Evolutionary conservation across 176 grass and related monocot species (phyloP).

Genomic region (Secale cereale): DNA sequence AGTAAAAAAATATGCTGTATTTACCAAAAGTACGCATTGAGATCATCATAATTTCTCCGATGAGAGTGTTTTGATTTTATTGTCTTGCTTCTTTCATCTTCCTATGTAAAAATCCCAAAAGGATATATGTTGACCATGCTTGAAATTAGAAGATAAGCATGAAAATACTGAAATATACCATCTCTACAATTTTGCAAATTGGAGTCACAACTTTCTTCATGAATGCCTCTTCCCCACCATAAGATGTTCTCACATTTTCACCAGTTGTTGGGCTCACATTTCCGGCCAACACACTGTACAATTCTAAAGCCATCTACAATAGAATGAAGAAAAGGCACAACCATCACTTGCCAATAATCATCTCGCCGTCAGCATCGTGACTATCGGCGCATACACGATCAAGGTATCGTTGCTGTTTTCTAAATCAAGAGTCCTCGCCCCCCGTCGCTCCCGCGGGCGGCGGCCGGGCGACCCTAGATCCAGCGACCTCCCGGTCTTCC

Average conservation of each 20-base stretch:
- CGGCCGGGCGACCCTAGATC: too few relatives aligned
- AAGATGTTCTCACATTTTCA: constrained; percentile 89
- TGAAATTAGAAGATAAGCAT: constrained; percentile 1
- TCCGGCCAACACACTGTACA: constrained; percentile 85
- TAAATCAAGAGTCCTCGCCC: too few relatives aligned
- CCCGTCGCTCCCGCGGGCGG: too few relatives aligned
- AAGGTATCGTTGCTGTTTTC: too few relatives aligned
- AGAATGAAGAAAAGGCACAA: background rate
- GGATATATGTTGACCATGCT: constrained; percentile 10
- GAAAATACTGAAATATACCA: constrained; percentile 33
- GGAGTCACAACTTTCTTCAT: constrained; percentile 87
- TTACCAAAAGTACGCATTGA: constrained; percentile 97
- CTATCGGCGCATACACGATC: too few relatives aligned
- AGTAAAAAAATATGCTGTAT: background rate
- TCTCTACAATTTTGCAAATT: constrained; percentile 69
- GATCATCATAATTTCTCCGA: constrained; percentile 95
- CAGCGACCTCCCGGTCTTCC: too few relatives aligned
- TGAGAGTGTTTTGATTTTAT: constrained; percentile 84
- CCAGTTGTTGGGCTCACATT: constrained; percentile 87
- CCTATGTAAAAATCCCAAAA: constrained; percentile 48
- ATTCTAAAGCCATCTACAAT: constrained; percentile 89
- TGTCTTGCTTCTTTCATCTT: constrained; percentile 63
- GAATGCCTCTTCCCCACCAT: constrained; percentile 85
- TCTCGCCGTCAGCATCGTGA: too few relatives aligned
- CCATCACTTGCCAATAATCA: background rate